These are phyloP conservation scores for Linum usitatissimum DNA, from an alignment of 345 rosid species.

Conservation along the genomic window DNA sequence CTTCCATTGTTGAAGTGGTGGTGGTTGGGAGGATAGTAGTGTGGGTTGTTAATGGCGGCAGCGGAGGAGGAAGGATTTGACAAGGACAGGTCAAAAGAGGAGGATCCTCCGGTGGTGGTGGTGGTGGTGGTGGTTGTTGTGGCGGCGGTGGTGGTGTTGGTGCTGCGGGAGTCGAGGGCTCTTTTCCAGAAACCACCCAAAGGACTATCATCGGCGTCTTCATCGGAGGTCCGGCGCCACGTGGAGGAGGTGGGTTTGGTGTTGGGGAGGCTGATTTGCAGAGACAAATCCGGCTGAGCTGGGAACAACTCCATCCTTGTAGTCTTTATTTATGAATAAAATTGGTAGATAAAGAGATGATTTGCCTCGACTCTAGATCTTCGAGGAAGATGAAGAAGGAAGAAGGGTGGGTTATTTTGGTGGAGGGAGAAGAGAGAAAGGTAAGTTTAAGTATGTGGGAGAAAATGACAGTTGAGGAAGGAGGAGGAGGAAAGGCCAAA, in stretches of 20 bases:
- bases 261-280: slow-evolving; percentile 69
- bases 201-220: slow-evolving; percentile 17
- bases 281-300: slow-evolving; percentile 66
- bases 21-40: slow-evolving; percentile 25
- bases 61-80: slow-evolving; percentile 34
- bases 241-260: slow-evolving; percentile 50
- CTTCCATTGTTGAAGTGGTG: slow-evolving; percentile 20
- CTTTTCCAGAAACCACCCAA: slow-evolving; percentile 46
- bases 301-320: slow-evolving; percentile 79
- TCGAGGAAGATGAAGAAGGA: slow-evolving; percentile 23
- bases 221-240: slow-evolving; percentile 49
- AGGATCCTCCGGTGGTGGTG: neutral
- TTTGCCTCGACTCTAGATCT: neutral
- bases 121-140: neutral
- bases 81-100: slow-evolving; percentile 48
- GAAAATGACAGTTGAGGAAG: slow-evolving; percentile 69
- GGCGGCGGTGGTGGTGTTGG: slow-evolving; percentile 38
- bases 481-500: neutral
- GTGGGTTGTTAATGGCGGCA: slow-evolving; percentile 21
- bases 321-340: no score
- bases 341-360: no score
- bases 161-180: slow-evolving; percentile 42
- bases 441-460: slow-evolving; percentile 52
- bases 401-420: slow-evolving; percentile 11
- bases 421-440: slow-evolving; percentile 43